Base-by-base conservation (phyloP, 495 filamentous ascomycete genomes). In the Neurospora sp. region DNA sequence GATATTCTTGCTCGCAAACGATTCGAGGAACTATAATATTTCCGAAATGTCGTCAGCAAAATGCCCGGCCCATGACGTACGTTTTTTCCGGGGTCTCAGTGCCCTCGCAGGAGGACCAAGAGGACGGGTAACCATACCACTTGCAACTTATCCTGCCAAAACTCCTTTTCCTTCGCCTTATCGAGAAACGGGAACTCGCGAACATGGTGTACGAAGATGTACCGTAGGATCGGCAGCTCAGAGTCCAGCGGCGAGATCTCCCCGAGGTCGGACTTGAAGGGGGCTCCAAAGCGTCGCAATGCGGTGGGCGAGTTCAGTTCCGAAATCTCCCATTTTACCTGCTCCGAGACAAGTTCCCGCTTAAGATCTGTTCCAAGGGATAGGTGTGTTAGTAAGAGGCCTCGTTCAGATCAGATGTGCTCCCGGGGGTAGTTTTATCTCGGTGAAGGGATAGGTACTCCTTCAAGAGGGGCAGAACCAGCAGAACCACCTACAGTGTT, bases 61-160 rank as follows among this genome's bases (percentile, higher is more conserved):
- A 36, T 48, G 34, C 39, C 59, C 71, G 11, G 21, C 19, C 36
- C 31, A 4, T 10, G 70, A 34, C 31, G 3, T 19, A 48, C 11
- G 10, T 59, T 59, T 59, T 28, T 21, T n/a, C 3, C n/a, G 7
- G 1, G 9, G 42, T 21, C 19, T 8, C 4, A 45, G 3, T 43
- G 42, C 17, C 69, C 21, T 37, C 31, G 1, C 34, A 19, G 19
- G 38, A 54, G 21, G n/a, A 13, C 39, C 40, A 38, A 19, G 8
- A 34, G 11, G 34, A 15, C 62, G 48, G 42, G 40, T 39, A 75
- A 89, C 54, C 93, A 59, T 82, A 97, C 94, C 81, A 94, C 90
- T 87, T 99, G 96, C 69, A 99, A 83, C 81, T 97, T 97, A 78
- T 98, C 93, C 83, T 99, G 96, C 96, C 96, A 99, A 77, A 99